These are phyloP conservation scores for Kodamaea jinghongensis DNA, from an alignment of 805 yeast genomes.

Conservation along the genomic window DNA sequence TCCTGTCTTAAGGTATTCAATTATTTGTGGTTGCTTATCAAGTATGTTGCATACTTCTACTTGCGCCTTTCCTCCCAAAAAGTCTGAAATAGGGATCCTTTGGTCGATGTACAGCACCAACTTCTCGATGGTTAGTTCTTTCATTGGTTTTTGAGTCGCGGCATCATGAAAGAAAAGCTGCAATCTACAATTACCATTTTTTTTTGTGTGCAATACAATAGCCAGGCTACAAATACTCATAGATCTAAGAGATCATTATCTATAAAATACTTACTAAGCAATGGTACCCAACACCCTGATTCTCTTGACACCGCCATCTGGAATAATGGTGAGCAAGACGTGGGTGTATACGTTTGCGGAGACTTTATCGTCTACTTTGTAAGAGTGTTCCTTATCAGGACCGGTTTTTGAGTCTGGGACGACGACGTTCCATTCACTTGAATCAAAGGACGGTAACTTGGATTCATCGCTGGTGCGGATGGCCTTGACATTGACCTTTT, in stretches of 20 bases:
- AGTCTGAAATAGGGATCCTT: conserved; percentile 4
- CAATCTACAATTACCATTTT: too few relatives aligned
- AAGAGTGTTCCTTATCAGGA: conserved; percentile 81
- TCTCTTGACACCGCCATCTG: conserved; percentile 97
- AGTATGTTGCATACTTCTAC: not conserved
- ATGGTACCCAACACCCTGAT: conserved; percentile 73
- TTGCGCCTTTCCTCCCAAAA: conserved; percentile 1
- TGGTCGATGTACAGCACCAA: conserved; percentile 7
- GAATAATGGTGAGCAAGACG: conserved; percentile 78
- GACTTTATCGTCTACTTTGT: conserved; percentile 24
- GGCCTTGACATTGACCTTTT: conserved; percentile 68
- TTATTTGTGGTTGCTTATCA: conserved; percentile 2
- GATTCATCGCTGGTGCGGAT: conserved; percentile 29
- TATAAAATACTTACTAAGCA: conserved; percentile 9
- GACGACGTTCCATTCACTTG: conserved; percentile 56
- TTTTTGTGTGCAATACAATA: too few relatives aligned
- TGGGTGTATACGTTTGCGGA: conserved; percentile 49
- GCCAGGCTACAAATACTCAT: too few relatives aligned
- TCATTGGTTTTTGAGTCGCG: not conserved
- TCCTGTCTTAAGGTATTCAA: not conserved
- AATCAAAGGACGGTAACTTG: conserved; percentile 41
- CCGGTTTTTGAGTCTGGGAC: conserved; percentile 71
- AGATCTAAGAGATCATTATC: too few relatives aligned
- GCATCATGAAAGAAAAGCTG: too few relatives aligned
- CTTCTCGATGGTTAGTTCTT: not conserved